phyloP scores from a whole-genome alignment of 306 rosid species.

The Quercus aquifolioides region DNA sequence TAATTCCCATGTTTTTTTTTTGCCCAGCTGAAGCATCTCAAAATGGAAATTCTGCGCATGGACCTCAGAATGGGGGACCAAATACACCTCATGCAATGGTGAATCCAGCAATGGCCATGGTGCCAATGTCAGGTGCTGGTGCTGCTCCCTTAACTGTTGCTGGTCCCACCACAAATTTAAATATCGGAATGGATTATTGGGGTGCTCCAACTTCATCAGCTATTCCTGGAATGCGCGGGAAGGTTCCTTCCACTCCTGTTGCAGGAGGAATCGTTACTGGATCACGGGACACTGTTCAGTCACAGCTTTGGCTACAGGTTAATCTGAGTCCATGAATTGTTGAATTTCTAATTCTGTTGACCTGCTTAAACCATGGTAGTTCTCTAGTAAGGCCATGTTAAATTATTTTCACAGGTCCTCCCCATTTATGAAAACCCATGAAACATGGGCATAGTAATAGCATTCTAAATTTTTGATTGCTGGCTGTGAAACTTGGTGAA shows the following conservation, averaged over 20 bases:
- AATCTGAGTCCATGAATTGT: slow-evolving; percentile 5
- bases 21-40: slow-evolving; percentile 69
- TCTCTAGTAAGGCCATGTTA: slow-evolving; percentile 8
- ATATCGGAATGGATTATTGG: slow-evolving; percentile 99
- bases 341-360: slow-evolving; percentile 3
- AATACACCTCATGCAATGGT: slow-evolving; percentile 55
- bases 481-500: not conserved
- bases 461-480: not conserved
- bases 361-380: slow-evolving; percentile 11
- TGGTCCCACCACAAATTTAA: slow-evolving; percentile 89
- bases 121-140: slow-evolving; percentile 69
- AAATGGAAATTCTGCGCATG: slow-evolving; percentile 68
- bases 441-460: not conserved
- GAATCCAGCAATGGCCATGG: slow-evolving; percentile 62
- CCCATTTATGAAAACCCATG: not conserved
- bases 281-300: slow-evolving; percentile 79
- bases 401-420: not conserved
- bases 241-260: slow-evolving; percentile 78
- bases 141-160: slow-evolving; percentile 67
- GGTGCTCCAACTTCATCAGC: slow-evolving; percentile 66
- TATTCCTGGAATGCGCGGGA: slow-evolving; percentile 66
- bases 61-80: slow-evolving; percentile 78
- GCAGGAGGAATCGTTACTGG: slow-evolving; percentile 77
- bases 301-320: slow-evolving; percentile 94
- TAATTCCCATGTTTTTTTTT: slow-evolving; percentile 11